Evolutionary conservation across 768 basidiomycete genomes (phyloP).

Genomic region (Leccinum pellstonianum): DNA sequence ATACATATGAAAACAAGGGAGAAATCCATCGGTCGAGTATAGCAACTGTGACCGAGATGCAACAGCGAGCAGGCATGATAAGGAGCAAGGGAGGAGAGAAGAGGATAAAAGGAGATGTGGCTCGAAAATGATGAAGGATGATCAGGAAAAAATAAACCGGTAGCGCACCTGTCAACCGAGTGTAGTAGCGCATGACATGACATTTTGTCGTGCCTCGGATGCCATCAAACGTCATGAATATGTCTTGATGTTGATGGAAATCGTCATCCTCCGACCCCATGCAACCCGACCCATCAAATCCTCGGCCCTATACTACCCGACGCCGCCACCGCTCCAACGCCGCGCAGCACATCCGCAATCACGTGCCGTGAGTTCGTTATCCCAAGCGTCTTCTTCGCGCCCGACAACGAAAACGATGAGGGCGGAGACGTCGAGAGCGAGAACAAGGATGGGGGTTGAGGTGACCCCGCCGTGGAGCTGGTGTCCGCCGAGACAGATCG

Average conservation of each 20-base stretch:
- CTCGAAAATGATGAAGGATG: background rate
- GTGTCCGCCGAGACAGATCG: constrained; percentile 7
- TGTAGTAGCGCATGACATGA: background rate
- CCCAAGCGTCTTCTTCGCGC: constrained; percentile 17
- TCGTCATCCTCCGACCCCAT: background rate
- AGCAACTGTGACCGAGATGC: background rate
- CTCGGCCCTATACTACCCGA: background rate
- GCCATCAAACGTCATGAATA: background rate
- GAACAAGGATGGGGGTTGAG: background rate
- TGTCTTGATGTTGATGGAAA: background rate
- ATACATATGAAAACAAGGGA: background rate
- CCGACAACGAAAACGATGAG: constrained; percentile 6
- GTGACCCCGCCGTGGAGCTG: background rate
- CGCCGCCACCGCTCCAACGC: constrained; percentile 39
- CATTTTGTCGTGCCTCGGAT: background rate
- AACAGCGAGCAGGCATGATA: background rate
- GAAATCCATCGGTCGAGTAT: background rate
- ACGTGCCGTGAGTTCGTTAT: constrained; percentile 21
- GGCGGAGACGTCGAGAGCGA: background rate
- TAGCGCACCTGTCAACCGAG: too few species aligned
- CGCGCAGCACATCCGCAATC: constrained; percentile 41
- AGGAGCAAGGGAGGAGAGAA: background rate
- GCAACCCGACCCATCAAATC: background rate
- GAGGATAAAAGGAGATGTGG: background rate
- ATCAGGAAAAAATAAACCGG: too few species aligned